These are phyloP conservation scores for Amanita jacksonii DNA, from an alignment of 768 basidiomycete genomes.

Conservation along the genomic window DNA sequence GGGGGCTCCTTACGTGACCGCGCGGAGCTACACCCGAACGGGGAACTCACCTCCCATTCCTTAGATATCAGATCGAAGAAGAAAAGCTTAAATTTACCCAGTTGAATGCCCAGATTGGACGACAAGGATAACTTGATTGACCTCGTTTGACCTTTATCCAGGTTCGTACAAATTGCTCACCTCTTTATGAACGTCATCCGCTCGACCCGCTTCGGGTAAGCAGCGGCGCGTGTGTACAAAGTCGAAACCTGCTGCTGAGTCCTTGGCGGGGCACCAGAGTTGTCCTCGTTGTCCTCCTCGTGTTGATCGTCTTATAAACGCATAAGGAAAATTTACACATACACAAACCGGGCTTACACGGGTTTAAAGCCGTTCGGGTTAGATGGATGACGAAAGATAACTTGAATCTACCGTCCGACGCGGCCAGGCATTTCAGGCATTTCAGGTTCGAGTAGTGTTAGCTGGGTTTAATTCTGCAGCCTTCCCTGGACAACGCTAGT, in stretches of 20 bases:
- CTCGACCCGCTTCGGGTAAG: slow-evolving; percentile 4
- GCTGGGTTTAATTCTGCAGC: too few species aligned
- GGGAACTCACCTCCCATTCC: slow-evolving; percentile 26
- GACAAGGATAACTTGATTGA: slow-evolving; percentile 3
- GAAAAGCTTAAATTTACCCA: slow-evolving; percentile 12
- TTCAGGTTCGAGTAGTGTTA: neutral
- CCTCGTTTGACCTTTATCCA: neutral
- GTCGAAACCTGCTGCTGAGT: neutral
- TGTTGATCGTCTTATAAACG: slow-evolving; percentile 24
- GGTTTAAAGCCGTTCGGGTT: slow-evolving; percentile 7
- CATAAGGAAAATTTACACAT: slow-evolving; percentile 7
- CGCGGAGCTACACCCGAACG: slow-evolving; percentile 32
- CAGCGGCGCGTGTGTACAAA: slow-evolving; percentile 3
- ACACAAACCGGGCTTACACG: slow-evolving; percentile 4
- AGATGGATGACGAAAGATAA: slow-evolving; percentile 5
- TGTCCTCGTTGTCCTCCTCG: slow-evolving; percentile 32
- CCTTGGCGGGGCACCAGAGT: slow-evolving; percentile 5
- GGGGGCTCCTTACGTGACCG: slow-evolving; percentile 33
- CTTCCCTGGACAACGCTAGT: too few species aligned
- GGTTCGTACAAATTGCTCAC: slow-evolving; percentile 7
- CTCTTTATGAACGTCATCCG: slow-evolving; percentile 6
- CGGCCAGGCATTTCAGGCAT: slow-evolving; percentile 6
- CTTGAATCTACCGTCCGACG: neutral
- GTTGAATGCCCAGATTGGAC: slow-evolving; percentile 5
- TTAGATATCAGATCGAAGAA: slow-evolving; percentile 22